These are phyloP conservation scores for Diplodia corticola DNA, from an alignment of 2,329 filamentous ascomycete genomes.

Conservation along the genomic window DNA sequence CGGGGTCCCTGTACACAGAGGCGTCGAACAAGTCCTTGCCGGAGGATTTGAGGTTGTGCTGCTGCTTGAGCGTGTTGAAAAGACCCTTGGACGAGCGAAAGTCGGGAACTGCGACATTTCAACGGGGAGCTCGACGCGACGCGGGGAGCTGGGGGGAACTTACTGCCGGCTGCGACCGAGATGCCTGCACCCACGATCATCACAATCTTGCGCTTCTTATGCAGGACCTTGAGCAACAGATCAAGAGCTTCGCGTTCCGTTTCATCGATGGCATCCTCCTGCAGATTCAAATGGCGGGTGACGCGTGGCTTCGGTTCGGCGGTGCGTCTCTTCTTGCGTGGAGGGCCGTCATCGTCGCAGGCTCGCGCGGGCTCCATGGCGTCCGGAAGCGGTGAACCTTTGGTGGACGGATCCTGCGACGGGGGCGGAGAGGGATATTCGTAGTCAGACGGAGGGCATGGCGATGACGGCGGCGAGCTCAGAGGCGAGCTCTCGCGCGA, in stretches of 20 bases:
- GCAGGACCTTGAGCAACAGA: constrained; percentile 70
- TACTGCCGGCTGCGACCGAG: constrained; percentile 90
- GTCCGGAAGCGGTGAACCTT: constrained; percentile 49
- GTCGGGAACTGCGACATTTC: constrained; percentile 70
- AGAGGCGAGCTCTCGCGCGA: constrained; percentile 32
- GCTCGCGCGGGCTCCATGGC: constrained; percentile 40
- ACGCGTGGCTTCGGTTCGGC: constrained; percentile 67
- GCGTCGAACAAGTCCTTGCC: constrained; percentile 97
- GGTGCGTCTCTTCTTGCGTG: constrained; percentile 73
- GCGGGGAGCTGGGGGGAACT: constrained; percentile 41
- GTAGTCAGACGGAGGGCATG: constrained; percentile 34
- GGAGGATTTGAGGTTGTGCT: constrained; percentile 89
- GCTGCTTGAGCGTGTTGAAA: constrained; percentile 79
- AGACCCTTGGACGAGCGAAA: constrained; percentile 90
- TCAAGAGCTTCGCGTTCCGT: constrained; percentile 65
- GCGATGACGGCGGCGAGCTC: constrained; percentile 44
- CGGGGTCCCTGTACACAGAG: constrained; percentile 91
- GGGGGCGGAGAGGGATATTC: constrained; percentile 44
- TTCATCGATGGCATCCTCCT: constrained; percentile 46
- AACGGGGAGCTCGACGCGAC: constrained; percentile 27
- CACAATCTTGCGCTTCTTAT: constrained; percentile 93
- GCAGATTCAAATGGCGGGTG: constrained; percentile 73
- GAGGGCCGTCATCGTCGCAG: constrained; percentile 61
- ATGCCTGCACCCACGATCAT: constrained; percentile 96
- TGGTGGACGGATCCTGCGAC: constrained; percentile 49